Base-by-base conservation (phyloP, 2,329 filamentous ascomycete species). In the Aspergillus sp. region DNA sequence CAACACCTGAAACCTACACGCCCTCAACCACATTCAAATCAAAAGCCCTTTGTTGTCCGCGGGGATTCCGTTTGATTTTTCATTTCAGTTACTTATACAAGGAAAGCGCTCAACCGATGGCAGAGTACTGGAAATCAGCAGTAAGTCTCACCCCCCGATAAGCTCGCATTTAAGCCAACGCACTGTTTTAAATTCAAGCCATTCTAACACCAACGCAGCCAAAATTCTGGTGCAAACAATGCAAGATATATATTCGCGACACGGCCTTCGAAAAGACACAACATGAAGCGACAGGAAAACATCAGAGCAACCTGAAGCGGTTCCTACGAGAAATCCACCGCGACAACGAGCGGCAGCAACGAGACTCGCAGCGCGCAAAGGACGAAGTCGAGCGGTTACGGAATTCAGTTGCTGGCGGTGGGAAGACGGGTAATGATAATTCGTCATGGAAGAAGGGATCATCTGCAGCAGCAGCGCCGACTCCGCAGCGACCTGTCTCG, bases 211-310 rank as follows among this genome's bases (percentile, higher is more conserved):
- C 12, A 11, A 44, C 49, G 3, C 56, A 87, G 74, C 93, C 93
- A 5, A 93, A 89, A 73, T 96, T 96, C 79, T 98, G 93, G 92
- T 99, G 95, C 85, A 98, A 98, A 76, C 91, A 96, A 80, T 99
- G 95, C 84, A 86, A 86, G 71, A 85, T 84, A 71, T 98, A 87
- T 76, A 90, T 99, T 50, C 90, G 91, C 76, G 95, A 99, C 80
- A 97, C 93, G 20, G 88, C 91, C 66, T 86, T 97, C 75, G 93
- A 96, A 74, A 89, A 88, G 66, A 83, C 87, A 64, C 93, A 97
- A 76, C 93, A 97, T 77, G 93, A 97, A 76, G 85, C 89, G 24
- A 96, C 91, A 0, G 88, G 80, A 13, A 91, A 88, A 73, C 93
- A 97, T 75, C 91, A 96, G 77, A 85, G 86, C 69, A 88, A 85